Percentiles rank a stretch among this genome's conserved stretches.
phyloP scores from a whole-genome alignment of 352 stramenopile species.

The Pythium guiyangense region DNA sequence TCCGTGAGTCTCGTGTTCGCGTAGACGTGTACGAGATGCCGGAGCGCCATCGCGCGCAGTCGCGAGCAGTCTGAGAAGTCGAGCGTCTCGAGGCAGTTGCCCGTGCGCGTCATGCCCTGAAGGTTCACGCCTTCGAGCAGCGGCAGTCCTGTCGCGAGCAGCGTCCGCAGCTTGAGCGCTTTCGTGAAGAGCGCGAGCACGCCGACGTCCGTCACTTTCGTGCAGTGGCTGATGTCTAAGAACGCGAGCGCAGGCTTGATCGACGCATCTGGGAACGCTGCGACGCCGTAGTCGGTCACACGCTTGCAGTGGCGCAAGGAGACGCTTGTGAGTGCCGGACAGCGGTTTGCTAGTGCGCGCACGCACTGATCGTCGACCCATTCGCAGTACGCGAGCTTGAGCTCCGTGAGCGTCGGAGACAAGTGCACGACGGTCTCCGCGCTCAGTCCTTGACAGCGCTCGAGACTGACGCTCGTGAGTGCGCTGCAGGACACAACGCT shows the following conservation, averaged over 20 bases:
- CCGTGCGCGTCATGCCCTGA: constrained; percentile 33
- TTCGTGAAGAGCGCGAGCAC: constrained; percentile 50
- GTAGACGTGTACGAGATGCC: constrained; percentile 36
- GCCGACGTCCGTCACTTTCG: constrained; percentile 49
- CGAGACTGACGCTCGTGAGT: constrained; percentile 14
- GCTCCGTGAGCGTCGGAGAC: constrained; percentile 23
- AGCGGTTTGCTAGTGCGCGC: constrained; percentile 34
- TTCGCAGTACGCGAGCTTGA: constrained; percentile 61
- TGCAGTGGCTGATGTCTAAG: constrained; percentile 56
- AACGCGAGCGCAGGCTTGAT: constrained; percentile 19
- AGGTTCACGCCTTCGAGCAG: constrained; percentile 55
- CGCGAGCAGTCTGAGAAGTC: constrained; percentile 26
- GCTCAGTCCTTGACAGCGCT: constrained; percentile 17
- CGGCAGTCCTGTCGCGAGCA: constrained; percentile 38
- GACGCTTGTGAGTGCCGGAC: constrained; percentile 25
- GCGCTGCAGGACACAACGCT: not conserved
- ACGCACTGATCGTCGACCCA: constrained; percentile 59
- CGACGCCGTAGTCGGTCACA: constrained; percentile 69
- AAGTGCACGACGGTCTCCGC: constrained; percentile 12
- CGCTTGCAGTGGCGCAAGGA: constrained; percentile 42
- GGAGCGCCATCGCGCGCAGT: constrained; percentile 39
- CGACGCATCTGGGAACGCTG: constrained; percentile 40
- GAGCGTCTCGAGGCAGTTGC: constrained; percentile 24
- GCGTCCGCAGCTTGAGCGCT: constrained; percentile 23
- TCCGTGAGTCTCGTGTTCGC: constrained; percentile 23